Base-by-base conservation (phyloP, 371 early-diverging fungal genomes). In the Haplosporangium sp. region DNA sequence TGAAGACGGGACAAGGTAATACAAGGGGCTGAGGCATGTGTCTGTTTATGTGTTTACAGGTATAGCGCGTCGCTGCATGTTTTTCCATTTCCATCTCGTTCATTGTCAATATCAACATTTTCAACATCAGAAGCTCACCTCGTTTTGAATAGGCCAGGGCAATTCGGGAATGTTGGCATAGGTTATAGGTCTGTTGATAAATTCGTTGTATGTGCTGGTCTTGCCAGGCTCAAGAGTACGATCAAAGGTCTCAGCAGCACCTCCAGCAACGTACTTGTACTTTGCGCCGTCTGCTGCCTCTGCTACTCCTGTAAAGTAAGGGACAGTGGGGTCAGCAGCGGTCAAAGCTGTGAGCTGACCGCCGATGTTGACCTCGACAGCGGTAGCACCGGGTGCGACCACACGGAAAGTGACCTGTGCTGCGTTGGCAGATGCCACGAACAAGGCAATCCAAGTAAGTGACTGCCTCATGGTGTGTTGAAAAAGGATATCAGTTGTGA, bases 81-180 rank as follows among this genome's bases (percentile, higher is more conserved):
- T 29, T 29, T 4, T 2, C 2, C 29, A 29, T 29, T 4, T 29
- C 29, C 29, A 29, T 29, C 29, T 29, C 29, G 29, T 29, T 29
- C 29, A 29, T 29, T 29, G 29, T 29, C 29, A 29, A 2, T 29
- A 4, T 29, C 29, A 29, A 29, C 29, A 29, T 29, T 4, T 60
- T n/a, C n/a, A 16, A 7, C n/a, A 59, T 45, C 37, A 23, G 38
- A 4, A 56, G 60, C 68, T 75, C 71, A 81, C 84, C 10, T 65
- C 70, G 20, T 81, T 76, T 43, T 62, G 51, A 62, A 88, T 84
- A 29, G 87, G 87, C 69, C 81, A 83, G 12, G 86, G 86, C 36
- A 88, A 76, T 55, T 82, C 74, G 42, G 86, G 86, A 13, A 88
- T 76, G 59, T 86, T 74, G 37, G 86, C 86, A 43, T 88, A 88